Base-by-base conservation (phyloP, 2,329 filamentous ascomycete genomes). In the Ophiobolus disseminans region DNA sequence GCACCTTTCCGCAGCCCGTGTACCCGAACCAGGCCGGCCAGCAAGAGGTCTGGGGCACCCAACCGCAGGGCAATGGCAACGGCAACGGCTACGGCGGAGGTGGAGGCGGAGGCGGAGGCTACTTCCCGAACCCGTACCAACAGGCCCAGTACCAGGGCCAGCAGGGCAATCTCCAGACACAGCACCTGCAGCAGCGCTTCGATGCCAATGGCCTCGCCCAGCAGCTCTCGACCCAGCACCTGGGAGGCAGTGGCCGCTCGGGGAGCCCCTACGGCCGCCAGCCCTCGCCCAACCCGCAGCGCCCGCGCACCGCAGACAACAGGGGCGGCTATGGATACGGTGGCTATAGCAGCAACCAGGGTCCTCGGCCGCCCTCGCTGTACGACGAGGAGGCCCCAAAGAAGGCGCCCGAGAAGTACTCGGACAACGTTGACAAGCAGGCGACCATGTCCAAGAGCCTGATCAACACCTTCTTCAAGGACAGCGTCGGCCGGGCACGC, bases 181-280 rank as follows among this genome's bases (percentile, higher is more conserved):
- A 80, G 39, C 81, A 84, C 56, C 73, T 78, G 43, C 75, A 79
- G 43, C 75, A 79, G 50, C 73, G 74, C 77, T 83, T 78, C 70
- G 91, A 90, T 66, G 95, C 93, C 63, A 94, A 91, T 65, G 92
- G 91, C 22, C 83, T 97, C 36, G 91, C 92, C 52, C 91, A 97
- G 72, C 94, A 99, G 73, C 96, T 97, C 75, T 95, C 93, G 49
- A 91, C 97, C 75, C 93, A 97, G 79, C 96, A 97, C 73, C 82
- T 97, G 17, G 86, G 86, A 37, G 85, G 85, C 35, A 86, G 84
- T 34, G 86, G 86, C 51, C 84, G 91, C 59, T 82, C 82, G 22
- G 86, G 85, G 21, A 79, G 77, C 51, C 85, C 86, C 39, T 92
- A 91, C 69, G 84, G 80, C 57, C 81, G 84, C 50, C 84, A 91